Percentiles rank a stretch among this genome's conserved stretches.
Conservation (phyloP, 2,329 filamentous ascomycete genomes). For the Penicillium sp. region DNA sequence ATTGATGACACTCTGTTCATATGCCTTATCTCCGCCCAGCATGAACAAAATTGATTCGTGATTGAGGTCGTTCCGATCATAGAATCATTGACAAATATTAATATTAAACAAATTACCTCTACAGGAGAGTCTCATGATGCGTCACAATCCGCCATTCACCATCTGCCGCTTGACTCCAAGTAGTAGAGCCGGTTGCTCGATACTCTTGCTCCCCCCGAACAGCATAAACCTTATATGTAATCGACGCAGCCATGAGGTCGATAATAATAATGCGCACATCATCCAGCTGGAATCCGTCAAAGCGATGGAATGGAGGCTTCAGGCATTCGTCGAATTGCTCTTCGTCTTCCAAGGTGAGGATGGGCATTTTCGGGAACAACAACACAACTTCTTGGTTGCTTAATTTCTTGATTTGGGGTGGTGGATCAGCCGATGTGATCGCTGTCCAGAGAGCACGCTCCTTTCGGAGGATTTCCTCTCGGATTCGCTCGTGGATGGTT, state of each 20-base stretch:
- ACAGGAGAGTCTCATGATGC: slow-evolving; percentile 37
- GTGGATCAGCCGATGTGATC: slow-evolving; percentile 39
- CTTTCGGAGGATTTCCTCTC: slow-evolving; percentile 35
- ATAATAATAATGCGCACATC: slow-evolving; percentile 35
- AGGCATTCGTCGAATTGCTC: slow-evolving; percentile 25
- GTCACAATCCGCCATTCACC: slow-evolving; percentile 38
- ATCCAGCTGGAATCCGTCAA: slow-evolving; percentile 34
- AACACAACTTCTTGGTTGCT: slow-evolving; percentile 32
- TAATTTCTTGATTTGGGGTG: slow-evolving; percentile 34
- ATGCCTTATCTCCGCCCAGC: background rate
- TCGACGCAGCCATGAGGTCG: slow-evolving; percentile 37
- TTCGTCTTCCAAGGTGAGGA: slow-evolving; percentile 34
- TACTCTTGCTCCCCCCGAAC: slow-evolving; percentile 28
- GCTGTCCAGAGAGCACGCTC: slow-evolving; percentile 40
- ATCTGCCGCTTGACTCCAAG: slow-evolving; percentile 40
- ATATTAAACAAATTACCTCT: background rate
- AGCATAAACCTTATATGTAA: slow-evolving; percentile 37
- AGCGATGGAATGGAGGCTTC: slow-evolving; percentile 37
- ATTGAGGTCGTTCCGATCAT: background rate
- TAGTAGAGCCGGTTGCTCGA: slow-evolving; percentile 33
- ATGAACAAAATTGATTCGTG: background rate
- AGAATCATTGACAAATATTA: background rate
- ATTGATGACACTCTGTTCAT: background rate
- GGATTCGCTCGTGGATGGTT: slow-evolving; percentile 39
- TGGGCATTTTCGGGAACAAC: slow-evolving; percentile 34